Evolutionary conservation across 2,329 filamentous ascomycete species (phyloP).

Genomic region (Paecilomyces variotii): DNA sequence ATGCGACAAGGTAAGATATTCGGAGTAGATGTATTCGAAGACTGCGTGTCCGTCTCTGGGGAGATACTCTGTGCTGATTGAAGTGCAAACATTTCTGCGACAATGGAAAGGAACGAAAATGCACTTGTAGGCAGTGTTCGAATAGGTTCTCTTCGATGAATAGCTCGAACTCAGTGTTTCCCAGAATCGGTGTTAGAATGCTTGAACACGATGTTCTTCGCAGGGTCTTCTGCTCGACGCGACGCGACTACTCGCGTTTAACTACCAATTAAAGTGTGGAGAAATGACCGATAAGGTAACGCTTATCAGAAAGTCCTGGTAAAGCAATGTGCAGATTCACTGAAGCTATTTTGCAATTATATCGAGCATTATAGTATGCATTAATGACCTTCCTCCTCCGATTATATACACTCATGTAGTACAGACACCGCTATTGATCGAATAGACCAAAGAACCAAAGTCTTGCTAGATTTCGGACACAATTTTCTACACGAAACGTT

Average conservation of each 20-base stretch:
- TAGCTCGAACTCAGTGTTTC: background rate
- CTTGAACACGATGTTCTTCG: background rate
- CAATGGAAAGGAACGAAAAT: background rate
- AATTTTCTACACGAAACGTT: background rate
- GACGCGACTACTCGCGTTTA: background rate
- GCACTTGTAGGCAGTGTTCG: background rate
- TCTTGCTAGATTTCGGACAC: background rate
- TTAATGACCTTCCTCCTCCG: background rate
- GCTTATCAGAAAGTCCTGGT: background rate
- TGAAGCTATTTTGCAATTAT: background rate
- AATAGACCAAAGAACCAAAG: background rate
- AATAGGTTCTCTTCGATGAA: background rate
- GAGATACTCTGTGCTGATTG: conserved; percentile 18
- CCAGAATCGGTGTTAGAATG: background rate
- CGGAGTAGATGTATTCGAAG: conserved; percentile 42
- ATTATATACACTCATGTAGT: background rate
- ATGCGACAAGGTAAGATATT: conserved; percentile 76
- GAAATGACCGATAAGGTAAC: background rate
- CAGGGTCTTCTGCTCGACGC: background rate
- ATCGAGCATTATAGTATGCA: background rate
- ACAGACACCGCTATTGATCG: background rate
- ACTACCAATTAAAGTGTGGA: background rate
- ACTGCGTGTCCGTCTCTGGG: conserved; percentile 11
- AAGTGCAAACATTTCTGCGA: conserved; percentile 26
- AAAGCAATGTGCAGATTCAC: background rate